These are phyloP conservation scores for Xylaria bambusicola DNA, from an alignment of 495 filamentous ascomycete species.

Conservation along the genomic window DNA sequence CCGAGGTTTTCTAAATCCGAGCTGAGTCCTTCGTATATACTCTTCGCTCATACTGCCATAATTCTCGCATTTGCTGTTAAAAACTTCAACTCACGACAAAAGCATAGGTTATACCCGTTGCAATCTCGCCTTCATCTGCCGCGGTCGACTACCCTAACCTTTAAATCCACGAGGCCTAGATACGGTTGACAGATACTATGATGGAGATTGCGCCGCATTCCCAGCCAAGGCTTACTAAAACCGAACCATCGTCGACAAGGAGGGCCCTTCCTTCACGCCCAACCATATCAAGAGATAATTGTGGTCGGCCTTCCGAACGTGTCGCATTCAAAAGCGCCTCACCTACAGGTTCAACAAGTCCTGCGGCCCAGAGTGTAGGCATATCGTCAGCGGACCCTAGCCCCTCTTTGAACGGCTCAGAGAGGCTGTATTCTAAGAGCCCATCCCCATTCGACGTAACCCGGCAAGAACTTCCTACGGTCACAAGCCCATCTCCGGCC, in stretches of 20 bases:
- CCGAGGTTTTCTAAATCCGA: conserved; percentile 8
- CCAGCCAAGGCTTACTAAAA: conserved; percentile 24
- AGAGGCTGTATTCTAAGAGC: conserved; percentile 33
- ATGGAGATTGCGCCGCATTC: conserved; percentile 30
- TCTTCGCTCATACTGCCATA: neutral
- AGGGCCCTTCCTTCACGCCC: conserved; percentile 35
- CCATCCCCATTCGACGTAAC: conserved; percentile 33
- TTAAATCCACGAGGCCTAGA: too few species aligned
- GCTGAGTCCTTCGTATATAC: neutral
- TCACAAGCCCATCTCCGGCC: conserved; percentile 19
- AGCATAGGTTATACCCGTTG: neutral
- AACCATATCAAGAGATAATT: conserved; percentile 28
- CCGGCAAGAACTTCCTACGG: conserved; percentile 26
- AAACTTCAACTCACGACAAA: neutral
- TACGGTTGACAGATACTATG: conserved; percentile 12
- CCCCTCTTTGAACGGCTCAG: conserved; percentile 33
- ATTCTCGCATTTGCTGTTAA: neutral
- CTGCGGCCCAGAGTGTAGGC: conserved; percentile 28
- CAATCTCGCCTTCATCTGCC: neutral
- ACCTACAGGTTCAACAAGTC: conserved; percentile 29
- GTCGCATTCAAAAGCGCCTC: conserved; percentile 25
- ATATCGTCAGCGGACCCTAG: conserved; percentile 31
- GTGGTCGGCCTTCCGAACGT: conserved; percentile 27
- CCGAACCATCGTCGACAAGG: conserved; percentile 26
- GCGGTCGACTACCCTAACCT: too few species aligned